phyloP scores from a whole-genome alignment of 495 filamentous ascomycete genomes.

The Xylaria bambusicola region DNA sequence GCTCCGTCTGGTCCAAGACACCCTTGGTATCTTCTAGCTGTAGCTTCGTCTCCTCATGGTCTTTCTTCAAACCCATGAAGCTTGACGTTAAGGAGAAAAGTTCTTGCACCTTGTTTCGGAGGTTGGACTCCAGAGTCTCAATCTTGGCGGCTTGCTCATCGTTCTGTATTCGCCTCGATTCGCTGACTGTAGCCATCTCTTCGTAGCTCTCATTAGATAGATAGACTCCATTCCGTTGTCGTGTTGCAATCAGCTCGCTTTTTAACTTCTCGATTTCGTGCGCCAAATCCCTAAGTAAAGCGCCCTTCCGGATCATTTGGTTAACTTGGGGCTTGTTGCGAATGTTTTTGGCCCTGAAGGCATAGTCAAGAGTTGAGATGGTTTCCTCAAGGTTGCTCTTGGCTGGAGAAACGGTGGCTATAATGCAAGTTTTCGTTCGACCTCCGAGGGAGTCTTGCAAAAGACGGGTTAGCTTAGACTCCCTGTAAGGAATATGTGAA shows the following conservation, averaged over 20 bases:
- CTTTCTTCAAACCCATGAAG: slow-evolving; percentile 82
- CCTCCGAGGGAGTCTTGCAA: slow-evolving; percentile 96
- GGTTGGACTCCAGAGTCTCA: slow-evolving; percentile 84
- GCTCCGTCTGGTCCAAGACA: slow-evolving; percentile 83
- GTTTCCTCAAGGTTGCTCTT: slow-evolving; percentile 96
- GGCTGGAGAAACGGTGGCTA: slow-evolving; percentile 92
- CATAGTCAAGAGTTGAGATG: slow-evolving; percentile 96
- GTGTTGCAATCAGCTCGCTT: slow-evolving; percentile 87
- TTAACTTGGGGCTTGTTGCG: slow-evolving; percentile 97
- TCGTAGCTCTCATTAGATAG: slow-evolving; percentile 82
- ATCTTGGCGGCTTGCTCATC: slow-evolving; percentile 93
- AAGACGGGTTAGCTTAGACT: slow-evolving; percentile 93
- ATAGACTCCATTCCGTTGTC: slow-evolving; percentile 94
- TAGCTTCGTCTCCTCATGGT: slow-evolving; percentile 72
- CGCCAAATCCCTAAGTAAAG: slow-evolving; percentile 84
- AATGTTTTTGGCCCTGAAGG: slow-evolving; percentile 96
- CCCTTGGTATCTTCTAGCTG: slow-evolving; percentile 76
- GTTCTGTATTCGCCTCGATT: slow-evolving; percentile 86
- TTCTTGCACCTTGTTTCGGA: slow-evolving; percentile 89
- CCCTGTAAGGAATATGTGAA: slow-evolving; percentile 91
- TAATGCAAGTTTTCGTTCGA: slow-evolving; percentile 96
- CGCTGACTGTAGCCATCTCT: slow-evolving; percentile 83
- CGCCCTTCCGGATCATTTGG: slow-evolving; percentile 86
- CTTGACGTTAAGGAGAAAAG: slow-evolving; percentile 80
- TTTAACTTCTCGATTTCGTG: slow-evolving; percentile 93